Base-by-base conservation (phyloP, 2,329 filamentous ascomycete species). In the Neonectria coccinea region DNA sequence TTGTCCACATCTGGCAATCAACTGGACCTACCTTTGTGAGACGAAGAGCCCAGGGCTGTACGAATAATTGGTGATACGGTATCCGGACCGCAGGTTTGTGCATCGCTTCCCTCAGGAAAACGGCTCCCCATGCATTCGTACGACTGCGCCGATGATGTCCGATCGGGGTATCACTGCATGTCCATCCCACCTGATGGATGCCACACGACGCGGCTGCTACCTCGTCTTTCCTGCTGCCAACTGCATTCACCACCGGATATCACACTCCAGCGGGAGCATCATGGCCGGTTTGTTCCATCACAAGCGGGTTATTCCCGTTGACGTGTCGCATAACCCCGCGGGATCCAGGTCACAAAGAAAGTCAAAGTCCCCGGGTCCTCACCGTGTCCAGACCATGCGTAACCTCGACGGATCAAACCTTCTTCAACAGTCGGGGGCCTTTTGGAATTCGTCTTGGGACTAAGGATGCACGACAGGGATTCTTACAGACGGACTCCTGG, bases 1-100 rank as follows among this genome's bases (percentile, higher is more conserved):
- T 50, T 59, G 51, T 71, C 67, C 65, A 44, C 14, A 65, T 71
- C 42, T 44, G 63, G 70, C 64, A 70, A 62, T 27, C 48, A 29
- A 12, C 61, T 59, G 63, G 33, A 33, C 52, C n/a, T 41, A 8
- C 39, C 16, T 18, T 58, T 25, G 41, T 50, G 36, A 64, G 50
- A 57, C 50, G 56, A 59, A 63, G 56, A 56, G 57, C 36, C 29
- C 39, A 62, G 55, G 54, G 67, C 67, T 50, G 44, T 25, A 25
- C 25, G 25, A 25, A 25, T 25, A 25, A 25, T 25, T 7, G 20
- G 36, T 33, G 47, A 33, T 20, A 33, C 16, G 47, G 29, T 10
- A 27, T n/a, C 10, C 44, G 18, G 45, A 41, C 12, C n/a, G n/a
- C 27, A 29, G 4, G 53, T 25, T 45, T 50, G 16, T 52, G 14